Evolutionary conservation across 441 rosid genomes (phyloP).

Genomic region (Sinapis alba): DNA sequence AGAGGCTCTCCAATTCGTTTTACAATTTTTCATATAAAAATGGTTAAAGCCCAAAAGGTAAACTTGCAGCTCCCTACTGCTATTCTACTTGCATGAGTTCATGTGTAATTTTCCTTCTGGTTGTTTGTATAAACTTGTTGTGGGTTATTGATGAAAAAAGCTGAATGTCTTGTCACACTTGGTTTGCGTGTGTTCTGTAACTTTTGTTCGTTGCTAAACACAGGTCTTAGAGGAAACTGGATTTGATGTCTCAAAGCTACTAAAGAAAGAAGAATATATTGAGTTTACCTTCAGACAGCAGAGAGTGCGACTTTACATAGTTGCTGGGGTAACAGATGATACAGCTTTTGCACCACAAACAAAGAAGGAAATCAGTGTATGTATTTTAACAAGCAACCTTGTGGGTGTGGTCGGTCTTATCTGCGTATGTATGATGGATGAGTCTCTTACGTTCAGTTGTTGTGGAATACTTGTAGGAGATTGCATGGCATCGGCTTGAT

Average conservation of each 20-base stretch:
- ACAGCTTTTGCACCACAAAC: constrained; percentile 90
- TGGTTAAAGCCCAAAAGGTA: too few species aligned
- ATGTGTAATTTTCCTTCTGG: constrained; percentile 4
- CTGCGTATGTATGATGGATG: constrained; percentile 8
- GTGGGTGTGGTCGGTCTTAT: constrained; percentile 11
- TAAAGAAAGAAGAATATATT: constrained; percentile 70
- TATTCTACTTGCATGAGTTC: too few species aligned
- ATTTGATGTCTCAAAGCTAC: background rate
- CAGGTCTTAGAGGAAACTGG: background rate
- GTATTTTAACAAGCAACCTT: constrained; percentile 33
- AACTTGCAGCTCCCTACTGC: too few species aligned
- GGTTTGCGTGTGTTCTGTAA: background rate
- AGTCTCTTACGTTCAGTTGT: constrained; percentile 21
- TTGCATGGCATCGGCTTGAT: constrained; percentile 90
- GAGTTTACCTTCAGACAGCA: constrained; percentile 74
- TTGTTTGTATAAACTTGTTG: constrained; percentile 12
- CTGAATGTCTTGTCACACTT: constrained; percentile 14
- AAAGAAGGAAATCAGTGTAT: constrained; percentile 96
- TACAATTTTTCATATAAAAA: too few species aligned
- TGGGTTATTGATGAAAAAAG: background rate
- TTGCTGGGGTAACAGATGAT: constrained; percentile 83
- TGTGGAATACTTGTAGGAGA: constrained; percentile 63
- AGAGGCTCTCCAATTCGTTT: background rate
- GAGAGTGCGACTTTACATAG: constrained; percentile 84
- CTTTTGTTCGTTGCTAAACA: constrained; percentile 8